Base-by-base conservation (phyloP, 495 filamentous ascomycete genomes). In the Endocarpon pusillum region DNA sequence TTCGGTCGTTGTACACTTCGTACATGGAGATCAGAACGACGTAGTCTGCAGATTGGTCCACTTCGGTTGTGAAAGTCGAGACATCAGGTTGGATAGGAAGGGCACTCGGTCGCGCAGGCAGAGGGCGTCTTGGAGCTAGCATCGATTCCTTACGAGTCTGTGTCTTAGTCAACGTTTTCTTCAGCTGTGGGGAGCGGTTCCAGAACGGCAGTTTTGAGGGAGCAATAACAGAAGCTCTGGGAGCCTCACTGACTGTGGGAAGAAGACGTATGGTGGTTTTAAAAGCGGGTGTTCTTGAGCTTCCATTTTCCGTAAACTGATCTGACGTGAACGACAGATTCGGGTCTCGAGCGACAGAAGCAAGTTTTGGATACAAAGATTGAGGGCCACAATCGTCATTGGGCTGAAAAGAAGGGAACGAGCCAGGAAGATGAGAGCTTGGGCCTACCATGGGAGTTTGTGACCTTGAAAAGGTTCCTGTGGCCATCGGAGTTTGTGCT, bases 1-100 rank as follows among this genome's bases (percentile, higher is more conserved):
- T 94, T 9, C 87, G 75, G 53, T 97, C 89, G 52, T 96, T 96
- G 59, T 97, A 94, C 12, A 97, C 89, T 55, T 97, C 91, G 55
- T 94, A 97, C 89, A 96, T 97, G 12, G 82, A 92, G 1, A 96
- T 65, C 5, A 97, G 51, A 37, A 97, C 73, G 3, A 84, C 76
- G 46, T 94, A 94, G 40, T 94, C 84, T 36, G 80, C 68, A 16
- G 69, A 70, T 0, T 66, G 58, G 35, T 89, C 83, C 38, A 73
- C 59, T 3, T 73, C 65, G 1, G 86, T 54, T 7, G 62, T 55
- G 7, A 94, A 54, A 33, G 79, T 63, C 52, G 68, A 69, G 34
- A 94, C 71, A 43, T 82, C 72, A 7, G 89, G 89, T 3, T 66
- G 58, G 34, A 75, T 69, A 1, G 85, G 83, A 1, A 83, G 54